Evolutionary conservation across 495 filamentous ascomycete genomes (phyloP), one percentile per base, ranked within the genome.

Genomic region (Talaromyces thailandensis): DNA sequence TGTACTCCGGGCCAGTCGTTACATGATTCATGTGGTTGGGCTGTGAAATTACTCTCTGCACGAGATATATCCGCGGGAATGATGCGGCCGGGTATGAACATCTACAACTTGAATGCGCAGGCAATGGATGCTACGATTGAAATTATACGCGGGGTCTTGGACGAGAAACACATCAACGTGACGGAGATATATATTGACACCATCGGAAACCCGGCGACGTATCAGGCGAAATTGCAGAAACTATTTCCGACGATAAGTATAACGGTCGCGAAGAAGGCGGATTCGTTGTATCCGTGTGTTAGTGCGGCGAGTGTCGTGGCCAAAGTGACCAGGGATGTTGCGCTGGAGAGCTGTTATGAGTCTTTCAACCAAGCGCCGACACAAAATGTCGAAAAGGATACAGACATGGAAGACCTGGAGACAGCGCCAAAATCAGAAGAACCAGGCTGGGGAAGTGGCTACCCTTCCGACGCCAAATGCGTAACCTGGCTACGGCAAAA

Each of bases 41-140:
- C 91, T 9, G 83, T 88, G 5, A 84, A 87, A 5, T 75, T 87
- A 12, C 86, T 98, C 61, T 96, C 92, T 3, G 90, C 92, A 14
- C 84, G 90, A 37, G 89, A 93, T 71, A 96, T 96, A 59, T 82
- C 82, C 21, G 81, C 90, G 1, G 85, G 87, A 56, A 95, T 96
- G 88, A 82, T 96, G 71, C 80, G 81, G 28, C 79, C 91, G 12
- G 65, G 71, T 45, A 71, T 73, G 0, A 82, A 79, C 4, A 77
- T 80, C 0, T 96, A 96, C 75, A 98, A 98, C 70, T 81, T 98
- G 60, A 98, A 98, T 75, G 92, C 92, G n/a, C 94, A 98, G 73
- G 94, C 94, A 1, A 88, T 96, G 82, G 93, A 98, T 75, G 92
- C 94, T 0, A 98, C 94, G 1, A 82, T 95, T n/a, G 84, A 82